phyloP scores from a whole-genome alignment of 2,329 filamentous ascomycete genomes.

The Colletotrichum sublineola region DNA sequence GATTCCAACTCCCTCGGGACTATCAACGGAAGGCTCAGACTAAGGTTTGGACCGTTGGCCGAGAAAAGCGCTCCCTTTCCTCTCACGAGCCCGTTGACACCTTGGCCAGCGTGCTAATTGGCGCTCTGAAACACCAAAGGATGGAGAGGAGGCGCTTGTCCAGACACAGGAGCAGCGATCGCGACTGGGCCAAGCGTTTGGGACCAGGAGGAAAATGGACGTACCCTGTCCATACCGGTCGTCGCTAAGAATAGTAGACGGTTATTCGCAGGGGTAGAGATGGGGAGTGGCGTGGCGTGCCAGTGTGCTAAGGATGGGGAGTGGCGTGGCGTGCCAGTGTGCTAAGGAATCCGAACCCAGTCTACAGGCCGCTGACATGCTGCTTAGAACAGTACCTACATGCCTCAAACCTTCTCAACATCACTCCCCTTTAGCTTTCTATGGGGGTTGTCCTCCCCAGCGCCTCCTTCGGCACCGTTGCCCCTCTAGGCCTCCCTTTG shows the following conservation, averaged over 20 bases:
- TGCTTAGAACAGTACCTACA: conserved; percentile 4
- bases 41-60: conserved; percentile 3
- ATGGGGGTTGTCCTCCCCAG: conserved; percentile 28
- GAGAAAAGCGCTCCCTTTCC: conserved; percentile 8
- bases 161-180: conserved; percentile 24
- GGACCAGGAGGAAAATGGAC: conserved; percentile 19
- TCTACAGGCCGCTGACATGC: conserved; percentile 30
- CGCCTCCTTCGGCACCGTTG: conserved; percentile 4
- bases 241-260: conserved; percentile 35
- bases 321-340: not conserved
- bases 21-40: conserved; percentile 3
- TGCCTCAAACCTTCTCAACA: not conserved
- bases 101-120: conserved; percentile 23
- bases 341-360: conserved; percentile 8
- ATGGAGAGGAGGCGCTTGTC: conserved; percentile 24
- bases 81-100: not conserved
- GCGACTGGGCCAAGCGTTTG: conserved; percentile 28
- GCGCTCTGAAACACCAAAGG: conserved; percentile 31
- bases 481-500: not conserved
- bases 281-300: not conserved
- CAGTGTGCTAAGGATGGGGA: not conserved
- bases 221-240: conserved; percentile 22
- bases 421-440: not conserved
- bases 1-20: not conserved
- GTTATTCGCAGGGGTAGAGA: not conserved